Evolutionary conservation across 2,329 filamentous ascomycete genomes (phyloP).

Genomic region (Penicillium sp.): DNA sequence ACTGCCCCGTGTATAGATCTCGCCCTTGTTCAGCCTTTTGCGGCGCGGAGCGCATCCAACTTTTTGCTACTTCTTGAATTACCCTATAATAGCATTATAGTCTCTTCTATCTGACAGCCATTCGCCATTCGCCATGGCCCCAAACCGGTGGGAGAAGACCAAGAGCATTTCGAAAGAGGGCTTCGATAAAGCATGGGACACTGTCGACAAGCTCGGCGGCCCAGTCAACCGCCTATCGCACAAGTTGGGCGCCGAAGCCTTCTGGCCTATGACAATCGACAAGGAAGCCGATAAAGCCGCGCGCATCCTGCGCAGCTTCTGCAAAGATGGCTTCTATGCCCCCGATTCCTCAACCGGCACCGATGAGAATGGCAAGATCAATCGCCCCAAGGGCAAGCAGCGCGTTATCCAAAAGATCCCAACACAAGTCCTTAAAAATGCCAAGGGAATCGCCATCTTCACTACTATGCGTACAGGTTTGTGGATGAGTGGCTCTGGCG

Average conservation of each 20-base stretch:
- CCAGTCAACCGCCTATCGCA: constrained; percentile 76
- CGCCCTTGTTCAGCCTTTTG: background rate
- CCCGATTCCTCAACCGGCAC: constrained; percentile 45
- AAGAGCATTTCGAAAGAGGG: constrained; percentile 51
- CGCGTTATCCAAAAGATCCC: constrained; percentile 74
- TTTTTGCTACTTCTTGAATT: background rate
- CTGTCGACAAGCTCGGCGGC: constrained; percentile 59
- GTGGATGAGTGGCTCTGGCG: constrained; percentile 84
- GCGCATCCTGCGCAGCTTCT: constrained; percentile 80
- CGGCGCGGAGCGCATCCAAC: background rate
- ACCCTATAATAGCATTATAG: background rate
- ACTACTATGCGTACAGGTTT: constrained; percentile 90
- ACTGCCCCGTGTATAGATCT: constrained; percentile 8
- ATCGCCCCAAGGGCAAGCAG: constrained; percentile 53
- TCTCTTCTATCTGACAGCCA: background rate
- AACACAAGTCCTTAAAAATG: constrained; percentile 72
- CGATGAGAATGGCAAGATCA: constrained; percentile 39
- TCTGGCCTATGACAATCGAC: constrained; percentile 78
- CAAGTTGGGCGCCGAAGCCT: constrained; percentile 70
- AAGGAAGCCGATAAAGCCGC: constrained; percentile 87
- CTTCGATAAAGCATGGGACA: constrained; percentile 64
- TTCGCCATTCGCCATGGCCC: constrained; percentile 30
- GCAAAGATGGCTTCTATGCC: constrained; percentile 65
- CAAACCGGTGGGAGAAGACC: constrained; percentile 52
- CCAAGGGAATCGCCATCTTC: constrained; percentile 84